phyloP scores from a whole-genome alignment of 164 flowering plant species.

The Liriodendron chinense region DNA sequence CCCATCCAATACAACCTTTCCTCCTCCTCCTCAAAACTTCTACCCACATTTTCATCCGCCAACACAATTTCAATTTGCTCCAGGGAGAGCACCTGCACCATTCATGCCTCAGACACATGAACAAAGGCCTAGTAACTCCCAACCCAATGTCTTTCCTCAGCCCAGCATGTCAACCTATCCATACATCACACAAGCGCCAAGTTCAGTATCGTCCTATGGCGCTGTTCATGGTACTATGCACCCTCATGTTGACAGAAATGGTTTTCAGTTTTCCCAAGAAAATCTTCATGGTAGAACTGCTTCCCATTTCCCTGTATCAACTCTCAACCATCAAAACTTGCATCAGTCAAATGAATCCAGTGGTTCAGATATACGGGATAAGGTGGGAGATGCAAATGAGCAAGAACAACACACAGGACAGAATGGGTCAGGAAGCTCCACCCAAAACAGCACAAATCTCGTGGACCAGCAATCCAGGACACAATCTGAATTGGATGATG shows the following conservation, averaged over 20 bases:
- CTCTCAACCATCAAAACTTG: not conserved
- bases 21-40: slow-evolving; percentile 6
- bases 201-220: not conserved
- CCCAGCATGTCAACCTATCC: slow-evolving; percentile 12
- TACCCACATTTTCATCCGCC: slow-evolving; percentile 9
- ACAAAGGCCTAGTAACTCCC: not conserved
- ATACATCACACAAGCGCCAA: slow-evolving; percentile 1
- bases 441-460: not conserved
- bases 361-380: not conserved
- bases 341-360: slow-evolving; percentile 10
- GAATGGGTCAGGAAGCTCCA: not conserved
- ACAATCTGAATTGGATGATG: slow-evolving; percentile 12
- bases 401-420: not conserved
- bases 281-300: slow-evolving; percentile 5
- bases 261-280: slow-evolving; percentile 9
- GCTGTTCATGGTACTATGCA: slow-evolving; percentile 5
- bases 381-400: not conserved
- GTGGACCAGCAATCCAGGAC: slow-evolving; percentile 5
- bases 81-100: slow-evolving; percentile 4
- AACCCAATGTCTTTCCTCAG: not conserved
- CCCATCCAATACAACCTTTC: slow-evolving; percentile 8
- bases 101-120: slow-evolving; percentile 5
- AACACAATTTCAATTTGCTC: slow-evolving; percentile 4
- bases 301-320: not conserved
- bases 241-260: slow-evolving; percentile 4